Evolutionary conservation across 257 asterid genomes (phyloP).

Genomic region (Lycium barbarum): DNA sequence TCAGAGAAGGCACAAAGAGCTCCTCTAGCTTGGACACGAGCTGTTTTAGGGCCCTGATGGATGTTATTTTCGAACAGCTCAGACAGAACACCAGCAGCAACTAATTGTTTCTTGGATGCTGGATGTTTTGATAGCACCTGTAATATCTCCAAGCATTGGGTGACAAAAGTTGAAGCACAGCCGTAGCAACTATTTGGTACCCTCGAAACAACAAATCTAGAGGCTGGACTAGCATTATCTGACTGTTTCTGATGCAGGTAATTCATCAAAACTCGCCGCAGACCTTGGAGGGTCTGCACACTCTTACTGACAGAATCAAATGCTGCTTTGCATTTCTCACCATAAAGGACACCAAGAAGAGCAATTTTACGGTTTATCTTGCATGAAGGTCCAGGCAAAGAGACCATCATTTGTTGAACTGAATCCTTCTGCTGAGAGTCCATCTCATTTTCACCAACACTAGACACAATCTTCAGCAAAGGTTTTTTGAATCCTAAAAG

Average conservation of each 20-base stretch:
- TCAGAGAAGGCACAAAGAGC: conserved; percentile 99
- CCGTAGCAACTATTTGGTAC: conserved; percentile 98
- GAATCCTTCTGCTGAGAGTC: conserved; percentile 99
- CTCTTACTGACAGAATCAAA: conserved; percentile 99
- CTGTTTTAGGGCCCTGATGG: conserved; percentile 97
- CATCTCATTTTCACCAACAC: conserved; percentile 99
- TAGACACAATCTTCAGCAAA: conserved; percentile 89
- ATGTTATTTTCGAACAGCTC: conserved; percentile 98
- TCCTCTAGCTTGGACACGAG: conserved; percentile 98
- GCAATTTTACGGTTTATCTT: conserved; percentile 99
- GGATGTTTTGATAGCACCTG: conserved; percentile 88
- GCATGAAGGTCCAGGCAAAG: conserved; percentile 98
- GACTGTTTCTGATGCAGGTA: conserved; percentile 94
- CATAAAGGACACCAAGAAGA: conserved; percentile 98
- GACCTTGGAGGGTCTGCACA: conserved; percentile 99
- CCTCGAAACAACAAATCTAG: conserved; percentile 89
- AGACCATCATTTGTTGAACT: conserved; percentile 99
- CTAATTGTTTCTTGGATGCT: conserved; percentile 90
- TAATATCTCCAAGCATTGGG: conserved; percentile 94
- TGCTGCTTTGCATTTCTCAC: conserved; percentile 99
- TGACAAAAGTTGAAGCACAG: conserved; percentile 91
- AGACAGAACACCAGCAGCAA: conserved; percentile 85
- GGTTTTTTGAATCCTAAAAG: conserved; percentile 99
- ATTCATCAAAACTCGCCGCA: conserved; percentile 89
- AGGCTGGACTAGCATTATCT: conserved; percentile 68